Base-by-base conservation (phyloP, 2,329 filamentous ascomycete species). In the Sporothrix brunneoviolacea region DNA sequence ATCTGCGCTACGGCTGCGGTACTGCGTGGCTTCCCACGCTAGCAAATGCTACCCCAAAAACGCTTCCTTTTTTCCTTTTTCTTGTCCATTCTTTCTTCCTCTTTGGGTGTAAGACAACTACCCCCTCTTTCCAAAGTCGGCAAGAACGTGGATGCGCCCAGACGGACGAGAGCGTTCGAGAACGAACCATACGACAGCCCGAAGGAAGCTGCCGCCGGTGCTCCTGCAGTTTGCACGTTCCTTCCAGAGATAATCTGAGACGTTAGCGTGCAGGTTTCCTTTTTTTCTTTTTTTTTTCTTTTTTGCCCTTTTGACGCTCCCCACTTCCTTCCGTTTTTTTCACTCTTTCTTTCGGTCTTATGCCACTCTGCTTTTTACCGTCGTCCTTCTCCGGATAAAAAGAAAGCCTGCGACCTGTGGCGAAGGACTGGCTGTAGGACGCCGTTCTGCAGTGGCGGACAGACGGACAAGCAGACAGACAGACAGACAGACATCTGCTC, bases 41-140 rank as follows among this genome's bases (percentile, higher is more conserved):
- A 28, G 24, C 24, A 28, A 28, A 28, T 10, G 24, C 24, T 28
- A 28, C 5, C 24, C 24, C 18, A n/a, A 22, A 9, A 22, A 35
- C 8, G 12, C 12, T 21, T 16, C 32, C n/a, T n/a, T n/a, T n/a
- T n/a, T n/a, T n/a, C n/a, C n/a, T n/a, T n/a, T n/a, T n/a, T n/a
- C n/a, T n/a, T n/a, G n/a, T n/a, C n/a, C n/a, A n/a, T n/a, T n/a
- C n/a, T n/a, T 24, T 44, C 36, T 48, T 40, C 39, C 6, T 18
- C 21, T 12, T 15, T 28, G 12, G 35, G 28, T 45, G 21, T 41
- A 24, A 48, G 37, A 49, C n/a, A 30, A 16, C 10, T 12, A 38
- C 28, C 47, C 47, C 48, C 42, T 46, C 48, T 41, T 51, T 41
- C 48, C 48, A 51, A 35, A 51, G 41, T 40, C 46, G 27, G 42